These are phyloP conservation scores for Paramecium primaurelia DNA, from an alignment of 73 alveolate species.

Conservation along the genomic window DNA sequence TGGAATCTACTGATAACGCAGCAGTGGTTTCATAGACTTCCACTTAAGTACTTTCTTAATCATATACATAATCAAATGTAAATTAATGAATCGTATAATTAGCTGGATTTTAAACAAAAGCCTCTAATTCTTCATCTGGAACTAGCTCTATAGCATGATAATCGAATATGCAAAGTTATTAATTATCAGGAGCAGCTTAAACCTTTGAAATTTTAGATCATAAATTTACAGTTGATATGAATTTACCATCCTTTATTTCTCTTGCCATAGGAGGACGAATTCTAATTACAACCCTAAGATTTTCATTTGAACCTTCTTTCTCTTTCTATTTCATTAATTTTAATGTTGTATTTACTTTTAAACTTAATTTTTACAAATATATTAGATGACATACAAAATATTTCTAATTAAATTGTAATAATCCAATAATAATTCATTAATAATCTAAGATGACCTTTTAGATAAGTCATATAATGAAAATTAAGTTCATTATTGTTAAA, in stretches of 20 bases:
- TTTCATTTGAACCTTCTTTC: constrained; percentile 59
- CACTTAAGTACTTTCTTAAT: constrained; percentile 69
- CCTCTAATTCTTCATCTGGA: constrained; percentile 72
- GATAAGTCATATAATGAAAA: not conserved
- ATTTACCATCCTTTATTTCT: constrained; percentile 72
- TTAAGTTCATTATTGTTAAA: not conserved
- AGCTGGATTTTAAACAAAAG: constrained; percentile 53
- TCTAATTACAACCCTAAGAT: constrained; percentile 78
- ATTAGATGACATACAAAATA: not conserved
- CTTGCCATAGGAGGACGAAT: constrained; percentile 84
- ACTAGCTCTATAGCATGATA: constrained; percentile 73
- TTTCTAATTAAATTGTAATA: not conserved
- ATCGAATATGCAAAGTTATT: constrained; percentile 72
- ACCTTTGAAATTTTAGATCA: not conserved
- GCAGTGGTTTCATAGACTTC: constrained; percentile 78
- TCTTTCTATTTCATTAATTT: not conserved
- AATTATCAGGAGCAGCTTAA: constrained; percentile 69
- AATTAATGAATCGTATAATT: constrained; percentile 67
- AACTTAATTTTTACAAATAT: not conserved
- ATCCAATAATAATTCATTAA: not conserved
- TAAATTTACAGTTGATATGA: constrained; percentile 72
- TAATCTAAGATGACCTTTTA: not conserved
- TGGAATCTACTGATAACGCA: constrained; percentile 70
- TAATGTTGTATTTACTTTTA: not conserved
- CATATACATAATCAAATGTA: constrained; percentile 84